Conservation (phyloP, 148 eudicot genomes). For the Tetragonia tetragonoides region DNA sequence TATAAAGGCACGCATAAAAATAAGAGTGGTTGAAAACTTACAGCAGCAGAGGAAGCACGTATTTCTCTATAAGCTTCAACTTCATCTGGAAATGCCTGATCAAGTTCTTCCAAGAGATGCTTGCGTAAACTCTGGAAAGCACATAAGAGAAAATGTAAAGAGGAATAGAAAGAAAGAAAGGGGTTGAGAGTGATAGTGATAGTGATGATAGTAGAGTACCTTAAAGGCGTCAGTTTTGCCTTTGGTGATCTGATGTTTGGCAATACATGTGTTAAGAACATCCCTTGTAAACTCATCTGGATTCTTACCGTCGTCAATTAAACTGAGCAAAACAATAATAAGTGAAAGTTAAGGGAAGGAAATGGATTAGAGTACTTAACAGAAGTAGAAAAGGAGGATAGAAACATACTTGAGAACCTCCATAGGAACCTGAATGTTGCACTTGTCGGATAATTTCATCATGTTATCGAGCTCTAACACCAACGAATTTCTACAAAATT, state of each 20-base stretch:
- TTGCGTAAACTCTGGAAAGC: conserved; percentile 51
- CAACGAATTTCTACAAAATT: conserved; percentile 41
- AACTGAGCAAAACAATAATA: conserved; percentile 26
- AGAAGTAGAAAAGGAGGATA: no score
- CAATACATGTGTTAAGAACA: conserved; percentile 67
- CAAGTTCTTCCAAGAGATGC: conserved; percentile 78
- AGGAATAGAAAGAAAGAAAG: no score
- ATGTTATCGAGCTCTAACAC: conserved; percentile 79
- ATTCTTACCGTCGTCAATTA: conserved; percentile 84
- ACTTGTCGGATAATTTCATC: conserved; percentile 62
- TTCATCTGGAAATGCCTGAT: conserved; percentile 75
- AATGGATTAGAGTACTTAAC: neutral
- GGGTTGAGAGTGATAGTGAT: neutral
- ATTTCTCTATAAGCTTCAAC: conserved; percentile 73
- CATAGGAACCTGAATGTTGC: conserved; percentile 76
- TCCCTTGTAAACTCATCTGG: conserved; percentile 80
- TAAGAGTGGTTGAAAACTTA: conserved; percentile 34
- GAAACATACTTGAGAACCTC: conserved; percentile 69
- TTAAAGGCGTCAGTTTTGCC: conserved; percentile 84
- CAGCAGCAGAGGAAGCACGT: conserved; percentile 81
- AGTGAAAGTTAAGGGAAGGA: neutral
- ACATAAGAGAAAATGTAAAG: neutral
- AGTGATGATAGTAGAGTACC: conserved; percentile 32
- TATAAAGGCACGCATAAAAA: neutral
- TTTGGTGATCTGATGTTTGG: conserved; percentile 69